These are phyloP conservation scores for Hymenoscyphus salicellus DNA, from an alignment of 2,329 filamentous ascomycete genomes.

Conservation along the genomic window DNA sequence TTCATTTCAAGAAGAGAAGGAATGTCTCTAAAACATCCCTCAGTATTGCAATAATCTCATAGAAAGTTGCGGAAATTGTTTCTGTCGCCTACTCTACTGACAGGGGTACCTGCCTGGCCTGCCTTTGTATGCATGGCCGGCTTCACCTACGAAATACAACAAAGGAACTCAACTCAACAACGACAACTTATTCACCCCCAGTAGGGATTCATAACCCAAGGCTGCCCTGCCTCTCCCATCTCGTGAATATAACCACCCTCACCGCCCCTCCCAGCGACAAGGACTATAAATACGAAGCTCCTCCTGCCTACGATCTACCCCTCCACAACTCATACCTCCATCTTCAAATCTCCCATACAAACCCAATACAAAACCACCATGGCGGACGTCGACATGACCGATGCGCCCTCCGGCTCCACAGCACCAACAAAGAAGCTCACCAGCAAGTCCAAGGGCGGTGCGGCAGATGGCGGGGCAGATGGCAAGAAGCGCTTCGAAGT, in stretches of 20 bases:
- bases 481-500: constrained; percentile 96
- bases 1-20: too few relatives aligned
- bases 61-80: neutral
- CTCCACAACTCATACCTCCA: neutral
- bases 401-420: constrained; percentile 61
- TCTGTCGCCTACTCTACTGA: neutral
- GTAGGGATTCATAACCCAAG: neutral
- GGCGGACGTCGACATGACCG: constrained; percentile 97
- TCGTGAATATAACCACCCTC: neutral
- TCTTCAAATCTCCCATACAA: neutral
- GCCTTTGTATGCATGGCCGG: neutral
- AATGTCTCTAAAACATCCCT: neutral
- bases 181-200: neutral
- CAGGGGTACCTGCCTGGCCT: neutral
- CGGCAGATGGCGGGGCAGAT: constrained; percentile 52
- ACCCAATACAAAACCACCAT: constrained; percentile 47
- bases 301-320: neutral
- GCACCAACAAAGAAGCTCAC: constrained; percentile 54
- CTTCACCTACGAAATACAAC: neutral
- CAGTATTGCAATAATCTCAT: neutral
- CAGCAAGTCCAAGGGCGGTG: constrained; percentile 44
- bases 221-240: neutral
- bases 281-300: neutral
- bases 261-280: too few relatives aligned
- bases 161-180: neutral